These are phyloP conservation scores for Colletotrichum lentis DNA, from an alignment of 2,329 filamentous ascomycete species.

Conservation along the genomic window DNA sequence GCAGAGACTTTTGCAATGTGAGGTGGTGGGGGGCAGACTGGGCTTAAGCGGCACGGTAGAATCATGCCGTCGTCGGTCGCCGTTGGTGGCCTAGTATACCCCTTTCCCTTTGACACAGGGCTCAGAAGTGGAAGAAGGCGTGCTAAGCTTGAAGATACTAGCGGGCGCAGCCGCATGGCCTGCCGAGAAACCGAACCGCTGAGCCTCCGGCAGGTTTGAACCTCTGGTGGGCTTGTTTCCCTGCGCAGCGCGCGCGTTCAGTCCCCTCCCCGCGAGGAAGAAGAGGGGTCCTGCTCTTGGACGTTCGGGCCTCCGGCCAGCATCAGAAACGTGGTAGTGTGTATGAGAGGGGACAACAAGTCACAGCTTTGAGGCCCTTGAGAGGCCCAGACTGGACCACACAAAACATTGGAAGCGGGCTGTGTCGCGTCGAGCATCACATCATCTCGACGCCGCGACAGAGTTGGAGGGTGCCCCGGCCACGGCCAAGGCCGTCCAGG, in stretches of 20 bases:
- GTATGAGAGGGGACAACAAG: constrained; percentile 10
- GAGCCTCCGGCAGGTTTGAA: constrained; percentile 2
- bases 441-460: constrained; percentile 18
- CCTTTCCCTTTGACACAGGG: neutral
- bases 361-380: neutral
- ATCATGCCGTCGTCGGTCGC: constrained; percentile 19
- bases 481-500: constrained; percentile 17
- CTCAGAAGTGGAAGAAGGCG: neutral
- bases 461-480: constrained; percentile 9
- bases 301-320: constrained; percentile 27
- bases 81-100: neutral
- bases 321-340: constrained; percentile 28
- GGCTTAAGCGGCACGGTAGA: constrained; percentile 6
- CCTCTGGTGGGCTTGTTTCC: neutral
- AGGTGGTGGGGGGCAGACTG: neutral
- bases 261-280: constrained; percentile 7
- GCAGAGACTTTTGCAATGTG: neutral
- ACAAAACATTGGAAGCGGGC: constrained; percentile 19
- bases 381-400: constrained; percentile 17
- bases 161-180: constrained; percentile 5
- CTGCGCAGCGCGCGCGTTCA: constrained; percentile 13
- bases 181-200: constrained; percentile 17
- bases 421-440: constrained; percentile 21
- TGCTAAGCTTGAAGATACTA: neutral
- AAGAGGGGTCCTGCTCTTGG: constrained; percentile 8